Evolutionary conservation across 805 yeast genomes (phyloP).

Genomic region (Myxozyma mucilagina): DNA sequence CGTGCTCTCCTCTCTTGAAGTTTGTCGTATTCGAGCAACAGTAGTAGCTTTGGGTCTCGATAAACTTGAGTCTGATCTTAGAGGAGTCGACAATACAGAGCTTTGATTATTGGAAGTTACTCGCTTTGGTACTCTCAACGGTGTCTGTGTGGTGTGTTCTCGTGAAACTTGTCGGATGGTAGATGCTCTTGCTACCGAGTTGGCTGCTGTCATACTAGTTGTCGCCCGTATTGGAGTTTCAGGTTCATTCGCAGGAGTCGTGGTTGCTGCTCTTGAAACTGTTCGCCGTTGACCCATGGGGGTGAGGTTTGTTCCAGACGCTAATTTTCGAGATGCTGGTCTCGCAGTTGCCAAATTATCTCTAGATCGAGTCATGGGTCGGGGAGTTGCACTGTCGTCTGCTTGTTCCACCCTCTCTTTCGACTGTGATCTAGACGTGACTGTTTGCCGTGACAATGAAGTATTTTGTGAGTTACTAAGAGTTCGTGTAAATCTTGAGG

Average conservation of each 20-base stretch:
- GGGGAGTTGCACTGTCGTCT: neutral
- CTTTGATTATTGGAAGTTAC: neutral
- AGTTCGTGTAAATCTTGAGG: neutral
- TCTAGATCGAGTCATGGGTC: neutral
- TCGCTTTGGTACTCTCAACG: neutral
- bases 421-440: neutral
- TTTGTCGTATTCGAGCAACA: neutral
- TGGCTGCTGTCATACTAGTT: neutral
- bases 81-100: neutral
- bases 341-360: neutral
- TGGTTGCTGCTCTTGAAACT: neutral
- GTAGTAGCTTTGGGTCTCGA: neutral
- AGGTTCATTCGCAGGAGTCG: neutral
- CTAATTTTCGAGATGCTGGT: neutral
- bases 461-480: neutral
- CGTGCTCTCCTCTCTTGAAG: neutral
- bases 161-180: neutral
- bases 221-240: neutral
- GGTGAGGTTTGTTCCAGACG: neutral
- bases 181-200: neutral
- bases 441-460: neutral
- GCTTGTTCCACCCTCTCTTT: neutral
- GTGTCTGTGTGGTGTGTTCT: neutral
- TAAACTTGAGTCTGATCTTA: neutral
- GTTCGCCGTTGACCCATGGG: constrained; percentile 8